A percentile compares a stretch with the other conserved stretches of the same genome.
Evolutionary conservation across 208 protist genomes (phyloP).

Genomic region (Leishmania tropica): DNA sequence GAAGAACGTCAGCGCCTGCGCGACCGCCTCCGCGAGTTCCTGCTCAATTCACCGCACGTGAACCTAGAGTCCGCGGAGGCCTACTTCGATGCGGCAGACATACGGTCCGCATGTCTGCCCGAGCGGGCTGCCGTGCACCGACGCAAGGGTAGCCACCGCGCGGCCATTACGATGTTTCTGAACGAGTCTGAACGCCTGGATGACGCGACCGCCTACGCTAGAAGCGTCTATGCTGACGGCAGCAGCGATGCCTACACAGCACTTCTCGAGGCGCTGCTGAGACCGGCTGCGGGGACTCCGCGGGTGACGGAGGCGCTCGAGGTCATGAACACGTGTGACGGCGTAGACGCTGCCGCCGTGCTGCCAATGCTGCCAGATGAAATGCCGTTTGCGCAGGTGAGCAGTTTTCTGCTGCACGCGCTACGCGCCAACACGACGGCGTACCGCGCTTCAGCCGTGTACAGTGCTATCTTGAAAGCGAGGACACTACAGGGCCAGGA

Average conservation of each 20-base stretch:
- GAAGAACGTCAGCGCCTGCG: constrained; percentile 15
- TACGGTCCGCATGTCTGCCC: constrained; percentile 22
- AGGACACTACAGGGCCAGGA: constrained; percentile 29
- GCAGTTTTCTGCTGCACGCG: constrained; percentile 48
- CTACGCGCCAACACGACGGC: constrained; percentile 42
- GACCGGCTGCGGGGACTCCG: constrained; percentile 11
- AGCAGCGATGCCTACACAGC: constrained; percentile 44
- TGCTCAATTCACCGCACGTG: constrained; percentile 42
- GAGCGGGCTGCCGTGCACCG: constrained; percentile 73
- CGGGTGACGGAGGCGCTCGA: constrained; percentile 44
- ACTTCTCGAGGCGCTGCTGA: constrained; percentile 43
- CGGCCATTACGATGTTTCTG: constrained; percentile 69
- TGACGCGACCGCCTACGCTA: constrained; percentile 59
- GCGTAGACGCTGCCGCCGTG: constrained; percentile 45
- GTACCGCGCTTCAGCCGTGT: constrained; percentile 36
- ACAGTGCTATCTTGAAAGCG: constrained; percentile 35
- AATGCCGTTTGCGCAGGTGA: constrained; percentile 40
- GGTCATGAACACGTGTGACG: constrained; percentile 47
- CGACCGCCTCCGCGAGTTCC: constrained; percentile 41
- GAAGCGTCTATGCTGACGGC: constrained; percentile 32
- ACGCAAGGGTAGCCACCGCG: constrained; percentile 48
- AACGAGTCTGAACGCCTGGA: constrained; percentile 42
- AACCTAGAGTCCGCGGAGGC: constrained; percentile 23
- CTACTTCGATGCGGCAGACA: constrained; percentile 52
- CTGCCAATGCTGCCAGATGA: constrained; percentile 72